phyloP scores from a whole-genome alignment of 140 eudicot genomes.

The Senecio squalidus region DNA sequence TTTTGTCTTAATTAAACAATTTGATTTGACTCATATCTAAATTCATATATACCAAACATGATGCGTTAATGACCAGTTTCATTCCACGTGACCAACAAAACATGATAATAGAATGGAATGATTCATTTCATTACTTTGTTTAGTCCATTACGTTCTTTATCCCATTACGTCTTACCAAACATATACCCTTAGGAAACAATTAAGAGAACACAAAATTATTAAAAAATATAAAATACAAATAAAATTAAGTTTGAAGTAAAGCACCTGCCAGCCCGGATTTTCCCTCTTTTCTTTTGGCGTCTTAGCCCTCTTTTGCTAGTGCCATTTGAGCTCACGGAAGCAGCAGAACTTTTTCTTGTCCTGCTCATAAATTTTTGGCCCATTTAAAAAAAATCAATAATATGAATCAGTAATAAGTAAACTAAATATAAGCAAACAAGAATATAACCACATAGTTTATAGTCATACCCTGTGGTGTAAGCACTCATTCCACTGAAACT shows the following conservation, averaged over 20 bases:
- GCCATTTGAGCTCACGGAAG: slow-evolving; percentile 57
- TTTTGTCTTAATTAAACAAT: too few relatives aligned
- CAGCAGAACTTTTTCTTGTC: slow-evolving; percentile 64
- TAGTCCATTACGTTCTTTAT: too few relatives aligned
- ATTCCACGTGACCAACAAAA: too few relatives aligned
- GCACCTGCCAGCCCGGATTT: slow-evolving; percentile 99
- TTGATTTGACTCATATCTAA: too few relatives aligned
- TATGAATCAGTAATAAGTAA: neutral
- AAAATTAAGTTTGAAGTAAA: too few relatives aligned
- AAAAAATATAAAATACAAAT: too few relatives aligned
- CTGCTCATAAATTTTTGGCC: slow-evolving; percentile 36
- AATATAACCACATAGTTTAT: neutral
- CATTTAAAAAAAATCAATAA: neutral
- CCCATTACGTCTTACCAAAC: neutral
- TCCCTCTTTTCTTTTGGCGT: slow-evolving; percentile 80
- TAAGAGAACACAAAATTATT: too few relatives aligned
- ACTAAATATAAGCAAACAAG: neutral
- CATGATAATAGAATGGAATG: too few relatives aligned
- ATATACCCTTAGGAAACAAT: too few relatives aligned
- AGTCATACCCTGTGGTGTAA: slow-evolving; percentile 89
- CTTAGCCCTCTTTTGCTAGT: slow-evolving; percentile 60
- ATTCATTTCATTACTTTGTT: too few relatives aligned
- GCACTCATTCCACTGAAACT: slow-evolving; percentile 98
- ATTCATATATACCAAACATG: too few relatives aligned
- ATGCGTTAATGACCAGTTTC: too few relatives aligned